Base-by-base conservation (phyloP, 805 yeast species). In the Yamadazyma paraphyllophila region DNA sequence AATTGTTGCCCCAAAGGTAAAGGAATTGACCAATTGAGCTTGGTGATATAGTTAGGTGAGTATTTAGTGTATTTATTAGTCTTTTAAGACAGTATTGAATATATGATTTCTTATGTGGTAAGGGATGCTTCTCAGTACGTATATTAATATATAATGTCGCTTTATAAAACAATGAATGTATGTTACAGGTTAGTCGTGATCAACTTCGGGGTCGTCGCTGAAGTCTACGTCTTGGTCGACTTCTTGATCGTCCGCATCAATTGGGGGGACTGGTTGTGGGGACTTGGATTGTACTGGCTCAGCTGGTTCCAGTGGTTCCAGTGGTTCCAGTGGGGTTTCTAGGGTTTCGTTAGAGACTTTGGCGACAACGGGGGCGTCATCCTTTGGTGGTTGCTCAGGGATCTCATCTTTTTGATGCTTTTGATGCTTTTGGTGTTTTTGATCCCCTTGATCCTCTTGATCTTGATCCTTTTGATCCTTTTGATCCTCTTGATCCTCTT, bases 1-100 rank as follows among this genome's bases (percentile, higher is more conserved):
- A 7, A 44, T 54, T 16, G 60, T 64, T 36, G 62, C 57, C 33
- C 47, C 47, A 9, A 44, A 44, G 37, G 16, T 44, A 10, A 26
- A 39, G 31, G 45, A 42, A 20, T 17, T 36, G 14, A 35, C 45
- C 45, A 27, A 32, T 17, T 42, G 29, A 13, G 3, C 25, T 14
- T n/a, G n/a, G n/a, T n/a, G n/a, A n/a, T n/a, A n/a, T n/a, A n/a
- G n/a, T n/a, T n/a, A 16, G 12, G 16, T 8, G 16, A 9, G 12
- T 33, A 12, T n/a, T 9, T 33, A 10, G 38, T 17, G 24, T 35
- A 17, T 35, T 35, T 35, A 17, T 35, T 15, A 35, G 20, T n/a
- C n/a, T 10, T 15, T 4, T 35, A n/a, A n/a, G 13, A 16, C 14
- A 15, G 16, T 16, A 30, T 29, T 29, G 32, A 39, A 37, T 39